A percentile compares a stretch with the other conserved stretches of the same genome.
Evolutionary conservation across 352 stramenopile species (phyloP).

Genomic region (Pilasporangium apinafurcum): DNA sequence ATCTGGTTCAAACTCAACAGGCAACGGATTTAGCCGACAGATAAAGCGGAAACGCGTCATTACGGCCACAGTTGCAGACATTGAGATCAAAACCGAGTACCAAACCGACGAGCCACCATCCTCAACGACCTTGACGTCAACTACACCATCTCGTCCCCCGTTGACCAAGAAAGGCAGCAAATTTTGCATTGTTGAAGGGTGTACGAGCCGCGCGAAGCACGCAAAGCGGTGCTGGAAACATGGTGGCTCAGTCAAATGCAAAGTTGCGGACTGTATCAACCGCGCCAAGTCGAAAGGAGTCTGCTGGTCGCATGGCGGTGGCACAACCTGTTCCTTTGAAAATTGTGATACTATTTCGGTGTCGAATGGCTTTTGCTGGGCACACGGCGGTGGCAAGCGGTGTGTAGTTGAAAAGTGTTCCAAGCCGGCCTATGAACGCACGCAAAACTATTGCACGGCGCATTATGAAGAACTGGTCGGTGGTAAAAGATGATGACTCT

Average conservation of each 20-base stretch:
- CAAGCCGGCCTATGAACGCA: constrained; percentile 32
- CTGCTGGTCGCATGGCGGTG: constrained; percentile 56
- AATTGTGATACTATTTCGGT: constrained; percentile 50
- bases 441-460: constrained; percentile 22
- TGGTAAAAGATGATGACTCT: no score
- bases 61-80: no score
- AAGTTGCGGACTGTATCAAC: constrained; percentile 50
- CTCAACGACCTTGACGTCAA: not conserved
- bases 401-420: constrained; percentile 22
- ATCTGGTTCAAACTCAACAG: no score
- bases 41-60: no score
- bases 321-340: constrained; percentile 37
- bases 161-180: constrained; percentile 42
- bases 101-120: no score
- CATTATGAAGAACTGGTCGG: no score
- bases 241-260: constrained; percentile 52
- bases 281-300: constrained; percentile 61
- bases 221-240: constrained; percentile 55
- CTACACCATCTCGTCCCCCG: not conserved
- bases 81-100: no score
- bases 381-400: no score
- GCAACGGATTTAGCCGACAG: no score
- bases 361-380: constrained; percentile 37
- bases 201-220: constrained; percentile 40
- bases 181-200: constrained; percentile 43